Evolutionary conservation across 192 early-diverging fungal genomes (phyloP).

Genomic region (Coemansia sp.): DNA sequence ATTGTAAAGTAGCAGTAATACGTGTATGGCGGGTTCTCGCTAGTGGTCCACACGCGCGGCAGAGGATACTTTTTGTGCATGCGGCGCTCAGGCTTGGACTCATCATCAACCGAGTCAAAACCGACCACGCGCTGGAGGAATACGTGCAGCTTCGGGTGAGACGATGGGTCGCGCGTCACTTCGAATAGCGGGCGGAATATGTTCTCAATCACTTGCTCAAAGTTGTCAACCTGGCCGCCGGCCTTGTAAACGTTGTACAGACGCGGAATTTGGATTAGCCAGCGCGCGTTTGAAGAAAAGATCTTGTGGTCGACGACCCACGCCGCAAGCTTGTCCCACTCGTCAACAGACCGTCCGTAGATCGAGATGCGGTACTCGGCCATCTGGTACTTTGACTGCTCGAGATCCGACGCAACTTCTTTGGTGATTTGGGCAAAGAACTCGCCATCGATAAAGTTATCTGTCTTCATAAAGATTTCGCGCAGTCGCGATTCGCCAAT

Average conservation of each 20-base stretch:
- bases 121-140: conserved; percentile 94
- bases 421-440: conserved; percentile 93
- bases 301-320: conserved; percentile 92
- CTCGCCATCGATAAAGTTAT: conserved; percentile 82
- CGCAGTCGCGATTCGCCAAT: conserved; percentile 90
- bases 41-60: conserved; percentile 58
- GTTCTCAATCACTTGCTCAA: conserved; percentile 77
- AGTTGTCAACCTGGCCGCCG: conserved; percentile 59
- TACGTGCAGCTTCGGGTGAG: conserved; percentile 87
- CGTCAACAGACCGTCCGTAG: conserved; percentile 77
- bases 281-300: conserved; percentile 88
- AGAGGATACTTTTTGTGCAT: conserved; percentile 79
- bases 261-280: conserved; percentile 91
- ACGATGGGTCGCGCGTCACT: conserved; percentile 79
- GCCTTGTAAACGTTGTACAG: conserved; percentile 86
- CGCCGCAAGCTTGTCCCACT: conserved; percentile 93
- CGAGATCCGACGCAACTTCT: conserved; percentile 86
- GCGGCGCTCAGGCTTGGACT: conserved; percentile 82
- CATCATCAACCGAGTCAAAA: conserved; percentile 94
- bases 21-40: conserved; percentile 85
- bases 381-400: conserved; percentile 93
- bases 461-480: conserved; percentile 95
- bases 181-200: conserved; percentile 90
- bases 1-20: conserved; percentile 93
- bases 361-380: conserved; percentile 93